Evolutionary conservation across 306 rosid species (phyloP), one percentile per base, ranked within the genome.

Genomic region (Spatholobus suberectus): DNA sequence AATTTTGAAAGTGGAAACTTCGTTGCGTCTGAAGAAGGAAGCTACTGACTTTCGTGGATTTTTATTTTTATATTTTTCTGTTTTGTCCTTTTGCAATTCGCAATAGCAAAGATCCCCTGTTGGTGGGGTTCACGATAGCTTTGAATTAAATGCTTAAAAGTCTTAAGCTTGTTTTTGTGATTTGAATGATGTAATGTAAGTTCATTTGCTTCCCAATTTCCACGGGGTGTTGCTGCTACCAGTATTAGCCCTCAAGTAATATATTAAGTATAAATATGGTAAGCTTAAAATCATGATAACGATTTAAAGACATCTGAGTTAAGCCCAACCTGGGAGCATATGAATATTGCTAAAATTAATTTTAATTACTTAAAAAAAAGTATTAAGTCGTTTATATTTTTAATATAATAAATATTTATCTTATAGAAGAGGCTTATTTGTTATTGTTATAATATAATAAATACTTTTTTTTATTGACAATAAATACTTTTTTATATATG

Each of bases 1-100:
- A 73, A 76, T 77, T 82, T 46, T 70, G 66, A 86, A 67, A 52
- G 5, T 79, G 82, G 74, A 82, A 66, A 73, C 32, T 78, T 61
- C 49, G 59, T 54, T 41, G 84, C 14, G 63, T 81, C 80, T 67
- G 73, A 73, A 44, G 23, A 70, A 70, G 62, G 49, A 78, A 82
- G 75, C 11, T 73, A 41, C 62, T 66, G 74, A 69, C 43, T 52
- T 74, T 23, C 15, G 70, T 49, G 61, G 69, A 77, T 46, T 76
- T 71, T 79, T 51, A 26, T 21, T 37, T n/a, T 47, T 11, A 24
- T 49, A 1, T 29, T 1, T 70, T 68, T 68, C 0, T 40, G 79
- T 23, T 52, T 47, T 68, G 81, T 49, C 49, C 20, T 73, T 29
- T 54, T 18, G 35, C 68, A 74, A 51, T 58, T 52, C 38, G 61